These are phyloP conservation scores for Trichoderma lentiforme DNA, from an alignment of 2,329 filamentous ascomycete genomes.

Conservation along the genomic window DNA sequence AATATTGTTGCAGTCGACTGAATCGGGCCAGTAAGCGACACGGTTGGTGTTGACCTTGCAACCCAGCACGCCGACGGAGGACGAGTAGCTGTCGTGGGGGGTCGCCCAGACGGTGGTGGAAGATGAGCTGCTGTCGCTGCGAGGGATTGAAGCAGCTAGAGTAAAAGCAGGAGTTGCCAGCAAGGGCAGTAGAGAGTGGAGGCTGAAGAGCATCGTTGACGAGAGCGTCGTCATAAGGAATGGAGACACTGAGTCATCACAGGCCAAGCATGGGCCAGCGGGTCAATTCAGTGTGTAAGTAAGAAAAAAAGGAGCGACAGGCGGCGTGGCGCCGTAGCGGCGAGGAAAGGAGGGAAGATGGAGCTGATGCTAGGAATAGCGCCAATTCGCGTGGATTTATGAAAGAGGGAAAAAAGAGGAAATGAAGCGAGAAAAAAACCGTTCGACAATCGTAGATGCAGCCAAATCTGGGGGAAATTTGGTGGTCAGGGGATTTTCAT, in stretches of 20 bases:
- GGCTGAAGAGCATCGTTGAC: neutral
- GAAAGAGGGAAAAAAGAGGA: neutral
- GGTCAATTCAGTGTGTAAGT: neutral
- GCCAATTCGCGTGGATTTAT: neutral
- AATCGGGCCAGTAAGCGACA: slow-evolving; percentile 58
- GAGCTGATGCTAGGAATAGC: neutral
- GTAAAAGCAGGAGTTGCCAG: neutral
- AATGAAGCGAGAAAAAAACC: neutral
- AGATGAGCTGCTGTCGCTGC: neutral
- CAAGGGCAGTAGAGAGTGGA: slow-evolving; percentile 7
- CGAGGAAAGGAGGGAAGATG: neutral
- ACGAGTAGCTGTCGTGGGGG: slow-evolving; percentile 56
- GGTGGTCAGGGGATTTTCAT: slow-evolving; percentile 5
- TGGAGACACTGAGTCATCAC: neutral
- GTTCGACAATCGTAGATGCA: slow-evolving; percentile 5
- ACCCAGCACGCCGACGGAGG: slow-evolving; percentile 57
- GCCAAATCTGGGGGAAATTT: slow-evolving; percentile 16
- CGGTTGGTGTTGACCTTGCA: slow-evolving; percentile 60
- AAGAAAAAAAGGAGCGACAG: slow-evolving; percentile 2
- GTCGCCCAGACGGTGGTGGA: slow-evolving; percentile 36
- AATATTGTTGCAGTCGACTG: slow-evolving; percentile 53
- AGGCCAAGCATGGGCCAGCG: neutral
- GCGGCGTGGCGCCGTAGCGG: slow-evolving; percentile 7
- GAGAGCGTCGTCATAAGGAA: slow-evolving; percentile 13
- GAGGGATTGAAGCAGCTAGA: slow-evolving; percentile 7